Evolutionary conservation across 352 stramenopile genomes (phyloP).

Genomic region (Pythium insidiosum): DNA sequence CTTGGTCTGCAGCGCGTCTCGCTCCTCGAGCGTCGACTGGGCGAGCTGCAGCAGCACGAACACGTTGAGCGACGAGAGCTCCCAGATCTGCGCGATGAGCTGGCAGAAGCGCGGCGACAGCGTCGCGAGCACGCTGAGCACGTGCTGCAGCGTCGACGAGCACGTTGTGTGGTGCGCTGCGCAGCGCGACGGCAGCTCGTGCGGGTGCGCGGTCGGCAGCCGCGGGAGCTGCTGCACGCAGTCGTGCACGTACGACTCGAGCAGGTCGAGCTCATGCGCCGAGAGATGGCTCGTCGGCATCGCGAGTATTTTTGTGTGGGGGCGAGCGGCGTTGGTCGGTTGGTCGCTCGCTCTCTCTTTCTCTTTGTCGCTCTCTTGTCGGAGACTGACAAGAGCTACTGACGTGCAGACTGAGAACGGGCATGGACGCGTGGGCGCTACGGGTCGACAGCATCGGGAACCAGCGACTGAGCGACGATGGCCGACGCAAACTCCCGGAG

Average conservation of each 20-base stretch:
- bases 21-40: conserved; percentile 25
- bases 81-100: conserved; percentile 48
- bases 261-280: conserved; percentile 38
- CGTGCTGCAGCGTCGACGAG: conserved; percentile 40
- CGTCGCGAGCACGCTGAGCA: conserved; percentile 28
- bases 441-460: too few species aligned
- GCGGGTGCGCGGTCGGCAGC: conserved; percentile 11
- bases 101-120: conserved; percentile 39
- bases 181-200: conserved; percentile 30
- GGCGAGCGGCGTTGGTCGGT: not conserved
- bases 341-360: conserved; percentile 3
- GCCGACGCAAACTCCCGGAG: too few species aligned
- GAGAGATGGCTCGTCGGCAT: conserved; percentile 17
- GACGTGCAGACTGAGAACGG: too few species aligned
- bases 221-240: conserved; percentile 40
- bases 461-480: too few species aligned
- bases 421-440: too few species aligned
- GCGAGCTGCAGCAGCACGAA: conserved; percentile 52
- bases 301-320: too few species aligned
- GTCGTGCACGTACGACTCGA: conserved; percentile 52
- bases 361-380: too few species aligned
- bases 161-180: conserved; percentile 42
- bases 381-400: too few species aligned
- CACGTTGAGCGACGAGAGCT: conserved; percentile 53
- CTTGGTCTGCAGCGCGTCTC: conserved; percentile 20